Evolutionary conservation across 2,329 filamentous ascomycete genomes (phyloP), one percentile per base, ranked within the genome.

Genomic region (Hymenoscyphus salicellus): DNA sequence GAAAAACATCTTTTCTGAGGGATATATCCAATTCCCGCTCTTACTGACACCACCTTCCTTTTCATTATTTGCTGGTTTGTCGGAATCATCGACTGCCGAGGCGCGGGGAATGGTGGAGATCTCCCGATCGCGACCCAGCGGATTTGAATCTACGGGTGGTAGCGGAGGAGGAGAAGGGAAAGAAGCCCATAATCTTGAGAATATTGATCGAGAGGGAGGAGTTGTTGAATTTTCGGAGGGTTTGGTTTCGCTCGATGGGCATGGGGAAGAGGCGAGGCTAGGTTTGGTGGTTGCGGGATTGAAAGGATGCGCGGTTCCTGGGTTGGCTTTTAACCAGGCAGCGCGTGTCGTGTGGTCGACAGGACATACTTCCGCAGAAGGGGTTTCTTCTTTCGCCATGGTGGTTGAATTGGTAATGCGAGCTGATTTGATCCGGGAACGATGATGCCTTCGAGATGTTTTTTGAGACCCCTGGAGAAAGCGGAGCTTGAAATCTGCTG

Each of bases 1-100:
- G 80, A 98, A 98, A 82, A 99, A 99, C 88, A 97, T 96, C 75
- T 91, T 90, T 77, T 98, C 94, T 0, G 91, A 95, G 0, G 95
- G 95, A 78, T 99, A 99, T 66, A 99, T 89, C 95, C 95, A 99
- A 77, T 97, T 97, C 0, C 94, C 94, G 0, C 86, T 86, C 43
- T 80, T 76, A 60, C 83, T 80, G 72, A 92, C 88, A 26, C 87
- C 83, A 67, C 90, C 90, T 75, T 97, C 93, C 67, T 85, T 79
- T 78, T 97, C 92, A 66, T 86, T 83, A 78, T 96, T 97, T 16
- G 90, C 88, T 0, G 86, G 84, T 61, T 69, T 78, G 60, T 78
- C 78, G 43, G 78, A 74, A 57, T 67, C 71, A 1, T 79, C 80
- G 59, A 76, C 69, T 2, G 73, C 65, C n/a, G 77, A 77, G 1